A percentile compares a stretch with the other conserved stretches of the same genome.
Conservation (phyloP, 371 early-diverging fungal genomes). For the Parasitella parasitica region DNA sequence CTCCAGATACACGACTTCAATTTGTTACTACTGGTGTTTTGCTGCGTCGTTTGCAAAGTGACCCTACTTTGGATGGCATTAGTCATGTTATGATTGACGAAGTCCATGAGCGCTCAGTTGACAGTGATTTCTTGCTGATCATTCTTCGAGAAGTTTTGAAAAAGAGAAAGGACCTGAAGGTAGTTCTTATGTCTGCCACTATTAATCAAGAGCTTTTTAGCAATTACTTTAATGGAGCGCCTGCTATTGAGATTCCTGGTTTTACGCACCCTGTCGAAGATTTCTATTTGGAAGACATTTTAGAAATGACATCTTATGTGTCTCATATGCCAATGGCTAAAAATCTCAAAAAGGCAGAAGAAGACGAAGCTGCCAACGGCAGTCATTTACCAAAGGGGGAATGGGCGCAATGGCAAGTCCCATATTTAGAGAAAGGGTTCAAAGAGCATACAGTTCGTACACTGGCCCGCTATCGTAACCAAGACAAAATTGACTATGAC, state of each 20-base stretch:
- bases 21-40: constrained; percentile 89
- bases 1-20: constrained; percentile 66
- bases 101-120: constrained; percentile 77
- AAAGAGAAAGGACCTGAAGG: constrained; percentile 49
- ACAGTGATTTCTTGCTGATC: constrained; percentile 65
- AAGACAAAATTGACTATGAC: constrained; percentile 67
- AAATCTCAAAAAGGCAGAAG: constrained; percentile 30
- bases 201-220: constrained; percentile 66
- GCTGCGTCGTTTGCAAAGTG: constrained; percentile 71
- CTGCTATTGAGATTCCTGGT: constrained; percentile 74
- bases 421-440: constrained; percentile 47
- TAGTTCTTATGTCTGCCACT: constrained; percentile 85
- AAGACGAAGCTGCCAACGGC: constrained; percentile 26
- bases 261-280: constrained; percentile 81
- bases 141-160: constrained; percentile 55
- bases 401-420: constrained; percentile 46
- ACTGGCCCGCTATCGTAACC: constrained; percentile 43
- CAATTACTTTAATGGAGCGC: constrained; percentile 60
- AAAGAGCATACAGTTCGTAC: constrained; percentile 47
- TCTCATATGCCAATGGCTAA: constrained; percentile 40
- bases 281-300: constrained; percentile 61
- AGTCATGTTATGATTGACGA: constrained; percentile 80
- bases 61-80: constrained; percentile 63
- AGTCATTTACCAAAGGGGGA: constrained; percentile 13
- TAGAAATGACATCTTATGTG: constrained; percentile 44